Percentiles rank a stretch among this genome's conserved stretches.
These are phyloP conservation scores for Heliamphora pulchella DNA, from an alignment of 179 eudicot species.

Conservation along the genomic window DNA sequence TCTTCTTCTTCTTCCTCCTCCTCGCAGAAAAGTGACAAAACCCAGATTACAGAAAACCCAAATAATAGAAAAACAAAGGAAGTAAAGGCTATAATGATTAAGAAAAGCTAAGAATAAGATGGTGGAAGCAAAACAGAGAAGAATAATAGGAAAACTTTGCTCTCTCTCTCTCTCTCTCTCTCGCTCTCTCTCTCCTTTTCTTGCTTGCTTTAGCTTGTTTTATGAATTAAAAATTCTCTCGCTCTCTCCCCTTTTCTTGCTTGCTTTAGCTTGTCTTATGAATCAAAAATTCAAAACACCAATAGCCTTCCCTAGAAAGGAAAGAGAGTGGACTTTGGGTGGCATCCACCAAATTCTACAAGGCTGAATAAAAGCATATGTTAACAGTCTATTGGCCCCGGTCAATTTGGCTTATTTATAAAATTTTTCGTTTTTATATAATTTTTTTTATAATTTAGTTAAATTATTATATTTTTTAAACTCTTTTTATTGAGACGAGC, in stretches of 20 bases:
- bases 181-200: neutral
- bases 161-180: conserved; percentile 13
- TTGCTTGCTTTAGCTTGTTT: neutral
- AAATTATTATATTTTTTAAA: no score
- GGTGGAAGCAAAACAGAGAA: neutral
- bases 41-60: no score
- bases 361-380: neutral
- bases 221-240: neutral
- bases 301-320: conserved; percentile 4
- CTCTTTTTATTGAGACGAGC: no score
- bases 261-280: conserved; percentile 8
- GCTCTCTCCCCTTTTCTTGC: neutral
- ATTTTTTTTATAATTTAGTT: no score
- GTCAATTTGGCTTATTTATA: no score
- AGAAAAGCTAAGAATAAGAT: neutral
- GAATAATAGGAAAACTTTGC: conserved; percentile 12
- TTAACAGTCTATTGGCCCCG: neutral
- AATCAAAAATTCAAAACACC: conserved; percentile 15
- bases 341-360: conserved; percentile 12
- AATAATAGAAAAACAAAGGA: neutral
- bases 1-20: neutral
- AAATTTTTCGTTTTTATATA: no score
- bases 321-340: conserved; percentile 19
- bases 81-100: conserved; percentile 4
- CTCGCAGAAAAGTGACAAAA: no score